Percentiles rank a stretch among this genome's conserved stretches.
Conservation (phyloP, 768 basidiomycete genomes). For the Pulveroboletus ravenelii region DNA sequence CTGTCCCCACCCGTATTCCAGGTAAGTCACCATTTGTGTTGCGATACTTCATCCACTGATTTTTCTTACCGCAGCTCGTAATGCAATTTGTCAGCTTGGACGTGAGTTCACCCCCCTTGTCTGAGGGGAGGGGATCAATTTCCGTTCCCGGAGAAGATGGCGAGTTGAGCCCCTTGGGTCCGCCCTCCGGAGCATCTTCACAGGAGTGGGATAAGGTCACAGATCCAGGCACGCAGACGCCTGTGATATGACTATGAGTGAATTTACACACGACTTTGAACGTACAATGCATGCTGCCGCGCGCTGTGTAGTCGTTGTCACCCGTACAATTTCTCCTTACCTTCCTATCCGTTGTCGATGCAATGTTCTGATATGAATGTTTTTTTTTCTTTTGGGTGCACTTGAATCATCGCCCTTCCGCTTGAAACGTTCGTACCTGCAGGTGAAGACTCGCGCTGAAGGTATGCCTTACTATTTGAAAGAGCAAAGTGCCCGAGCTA, state of each 20-base stretch:
- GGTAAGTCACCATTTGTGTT: constrained; percentile 33
- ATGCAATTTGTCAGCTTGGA: constrained; percentile 86
- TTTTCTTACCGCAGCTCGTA: constrained; percentile 44
- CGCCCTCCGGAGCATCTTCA: constrained; percentile 83
- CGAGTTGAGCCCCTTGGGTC: constrained; percentile 60
- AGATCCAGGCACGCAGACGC: constrained; percentile 59
- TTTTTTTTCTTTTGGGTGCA: constrained; percentile 25
- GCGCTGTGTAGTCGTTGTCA: constrained; percentile 28
- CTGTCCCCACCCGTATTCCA: constrained; percentile 79
- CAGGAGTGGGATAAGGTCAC: constrained; percentile 90
- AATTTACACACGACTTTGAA: constrained; percentile 24
- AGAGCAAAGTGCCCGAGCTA: constrained; percentile 10
- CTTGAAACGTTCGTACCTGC: constrained; percentile 16
- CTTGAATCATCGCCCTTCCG: constrained; percentile 9
- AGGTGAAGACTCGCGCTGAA: constrained; percentile 69
- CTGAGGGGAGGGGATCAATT: constrained; percentile 22
- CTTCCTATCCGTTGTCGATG: constrained; percentile 20
- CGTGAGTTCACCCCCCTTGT: constrained; percentile 65
- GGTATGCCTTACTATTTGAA: constrained; percentile 50
- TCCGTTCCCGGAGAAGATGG: constrained; percentile 43
- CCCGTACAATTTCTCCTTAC: constrained; percentile 18
- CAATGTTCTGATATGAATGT: constrained; percentile 59
- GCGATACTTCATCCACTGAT: constrained; percentile 3
- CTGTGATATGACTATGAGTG: constrained; percentile 37
- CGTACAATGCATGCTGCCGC: constrained; percentile 28